Evolutionary conservation across 1,284 basidiomycete species (phyloP).

Genomic region (Moesziomyces globuligerus): DNA sequence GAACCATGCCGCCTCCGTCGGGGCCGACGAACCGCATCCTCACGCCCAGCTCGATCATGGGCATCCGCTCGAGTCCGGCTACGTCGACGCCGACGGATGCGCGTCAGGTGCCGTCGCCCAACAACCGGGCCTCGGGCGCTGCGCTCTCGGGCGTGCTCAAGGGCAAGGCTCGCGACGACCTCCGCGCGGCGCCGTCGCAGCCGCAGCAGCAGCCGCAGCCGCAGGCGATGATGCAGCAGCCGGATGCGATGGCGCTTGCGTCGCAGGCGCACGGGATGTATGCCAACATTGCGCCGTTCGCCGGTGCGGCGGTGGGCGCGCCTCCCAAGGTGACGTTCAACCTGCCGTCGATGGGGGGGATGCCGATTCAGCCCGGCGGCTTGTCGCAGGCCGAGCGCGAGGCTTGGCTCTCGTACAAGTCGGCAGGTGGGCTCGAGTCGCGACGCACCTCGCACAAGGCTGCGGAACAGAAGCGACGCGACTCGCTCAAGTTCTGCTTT

Average conservation of each 20-base stretch:
- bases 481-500: constrained; percentile 93
- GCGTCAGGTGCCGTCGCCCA: constrained; percentile 15
- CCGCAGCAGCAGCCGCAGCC: constrained; percentile 25
- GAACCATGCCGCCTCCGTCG: constrained; percentile 49
- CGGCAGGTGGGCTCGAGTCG: constrained; percentile 66
- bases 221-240: constrained; percentile 20
- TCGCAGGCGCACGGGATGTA: constrained; percentile 17
- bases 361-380: constrained; percentile 50
- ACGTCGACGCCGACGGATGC: constrained; percentile 9
- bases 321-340: constrained; percentile 47
- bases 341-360: constrained; percentile 26
- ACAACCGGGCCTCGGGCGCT: constrained; percentile 3
- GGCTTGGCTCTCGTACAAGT: constrained; percentile 54
- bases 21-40: constrained; percentile 50
- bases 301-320: neutral
- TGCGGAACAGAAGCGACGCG: constrained; percentile 94
- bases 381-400: constrained; percentile 51
- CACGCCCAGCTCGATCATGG: constrained; percentile 65
- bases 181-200: neutral
- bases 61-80: constrained; percentile 43
- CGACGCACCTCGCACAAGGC: constrained; percentile 94
- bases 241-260: constrained; percentile 7
- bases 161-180: constrained; percentile 27
- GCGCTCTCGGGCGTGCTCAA: constrained; percentile 13
- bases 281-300: constrained; percentile 36